Evolutionary conservation across 2,329 filamentous ascomycete species (phyloP), one percentile per base, ranked within the genome.

Genomic region (Plenodomus biglobosus): DNA sequence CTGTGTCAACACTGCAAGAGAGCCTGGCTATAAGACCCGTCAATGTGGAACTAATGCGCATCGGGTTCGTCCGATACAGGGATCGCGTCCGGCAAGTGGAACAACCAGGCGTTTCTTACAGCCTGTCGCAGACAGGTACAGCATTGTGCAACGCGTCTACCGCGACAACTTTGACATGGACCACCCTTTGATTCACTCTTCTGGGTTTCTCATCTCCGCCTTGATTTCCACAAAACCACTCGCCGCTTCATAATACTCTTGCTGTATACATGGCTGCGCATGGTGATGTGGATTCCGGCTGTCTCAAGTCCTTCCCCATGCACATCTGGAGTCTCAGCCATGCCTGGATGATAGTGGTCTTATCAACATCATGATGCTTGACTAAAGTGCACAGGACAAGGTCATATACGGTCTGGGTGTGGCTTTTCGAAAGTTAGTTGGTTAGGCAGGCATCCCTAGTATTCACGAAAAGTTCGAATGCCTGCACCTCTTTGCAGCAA

Each of bases 401-500:
- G 22, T 24, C 22, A 11, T 32, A 11, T 32, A 32, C 13, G 11
- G 27, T 11, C 13, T 37, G 11, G n/a, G 10, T 42, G 8, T 37
- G 40, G 32, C 16, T 24, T 15, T 21, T 36, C 18, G 30, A 22
- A 22, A 8, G 40, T 42, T 24, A 37, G 17, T n/a, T 19, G 16
- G 5, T n/a, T n/a, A 22, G 58, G 50, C 46, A 52, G 46, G 40
- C 42, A 49, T 51, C 48, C 51, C 53, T 38, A 22, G 47, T 18
- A 43, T 16, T 35, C 10, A 17, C 42, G 44, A 36, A 47, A 44
- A 47, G 54, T 53, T 57, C 27, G 11, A 32, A 7, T 32, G 27
- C 27, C 27, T 48, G 42, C 46, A 43, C 50, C 51, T 20, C 45
- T 53, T 42, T 35, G 47, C 51, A 50, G 46, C 48, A 60, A 58